Evolutionary conservation across 177 flowering plant genomes (phyloP), one percentile per base, ranked within the genome.

Genomic region (Telopea speciosissima): DNA sequence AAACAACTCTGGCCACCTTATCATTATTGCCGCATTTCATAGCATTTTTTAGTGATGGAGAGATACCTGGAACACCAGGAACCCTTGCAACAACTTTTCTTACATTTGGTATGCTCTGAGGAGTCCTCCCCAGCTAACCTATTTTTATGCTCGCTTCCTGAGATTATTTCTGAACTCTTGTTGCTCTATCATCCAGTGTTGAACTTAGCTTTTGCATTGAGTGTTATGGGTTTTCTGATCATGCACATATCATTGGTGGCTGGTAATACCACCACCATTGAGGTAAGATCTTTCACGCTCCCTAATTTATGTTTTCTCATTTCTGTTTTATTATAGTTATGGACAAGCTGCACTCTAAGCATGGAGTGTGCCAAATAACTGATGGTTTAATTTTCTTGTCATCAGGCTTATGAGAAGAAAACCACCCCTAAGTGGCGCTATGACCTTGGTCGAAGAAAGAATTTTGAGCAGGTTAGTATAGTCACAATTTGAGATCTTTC

Each of bases 381-480:
- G 13, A 67, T 45, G 45, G 33, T 74, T 65, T 36, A 58, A 24
- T 33, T 73, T 24, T 70, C 52, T 68, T 78, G 21, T 79, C 40
- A 54, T 73, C 80, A 96, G 99, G 99, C 98, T 72, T 96, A 96
- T 75, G 99, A 96, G 84, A 96, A 96, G 87, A 96, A 87, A 76
- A 83, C 91, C 62, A 75, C 87, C 75, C 91, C 93, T 49, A 93
- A 89, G 84, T 96, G 98, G 98, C 93, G 97, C 42, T 95, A 85
- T 86, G 97, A 95, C 77, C 96, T 95, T 68, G 99, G 99, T 54
- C 83, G 91, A 13, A 89, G 77, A 80, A 95, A 84, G 80, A 95
- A 95, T 66, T 92, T 95, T 79, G 92, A 92, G 74, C 99, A 95
- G 97, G 99, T 95, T 63, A 42, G 77, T 70, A 22, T 64, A 63